These are phyloP conservation scores for Penicillium pulvis DNA, from an alignment of 495 filamentous ascomycete genomes.

Conservation along the genomic window DNA sequence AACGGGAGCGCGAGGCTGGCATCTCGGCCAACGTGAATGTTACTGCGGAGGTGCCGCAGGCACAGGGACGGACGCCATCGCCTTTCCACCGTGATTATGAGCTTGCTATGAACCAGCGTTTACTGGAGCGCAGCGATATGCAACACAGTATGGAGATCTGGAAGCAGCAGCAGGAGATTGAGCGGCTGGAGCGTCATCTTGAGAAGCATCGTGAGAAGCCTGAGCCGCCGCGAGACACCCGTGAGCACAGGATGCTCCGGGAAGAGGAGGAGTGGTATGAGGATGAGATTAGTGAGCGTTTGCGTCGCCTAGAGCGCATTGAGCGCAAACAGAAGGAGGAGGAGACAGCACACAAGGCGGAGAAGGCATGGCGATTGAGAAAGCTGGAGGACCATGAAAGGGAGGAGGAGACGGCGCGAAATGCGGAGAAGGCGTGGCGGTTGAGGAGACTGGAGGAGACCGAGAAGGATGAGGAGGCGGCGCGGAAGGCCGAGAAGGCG, in stretches of 20 bases:
- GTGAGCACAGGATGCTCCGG: slow-evolving; percentile 29
- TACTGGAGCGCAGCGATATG: slow-evolving; percentile 39
- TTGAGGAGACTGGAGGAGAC: slow-evolving; percentile 29
- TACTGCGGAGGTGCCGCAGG: background rate
- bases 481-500: slow-evolving; percentile 25
- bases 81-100: slow-evolving; percentile 39
- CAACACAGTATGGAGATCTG: slow-evolving; percentile 45
- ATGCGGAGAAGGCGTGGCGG: slow-evolving; percentile 33
- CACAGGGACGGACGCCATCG: slow-evolving; percentile 7
- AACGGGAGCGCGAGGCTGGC: background rate
- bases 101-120: slow-evolving; percentile 37
- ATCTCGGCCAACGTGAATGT: slow-evolving; percentile 6
- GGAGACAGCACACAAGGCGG: slow-evolving; percentile 17
- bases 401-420: no score
- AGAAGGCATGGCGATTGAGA: slow-evolving; percentile 32
- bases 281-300: slow-evolving; percentile 37
- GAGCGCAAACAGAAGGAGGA: slow-evolving; percentile 36
- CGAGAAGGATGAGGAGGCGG: slow-evolving; percentile 25
- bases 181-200: slow-evolving; percentile 47
- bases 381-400: slow-evolving; percentile 21
- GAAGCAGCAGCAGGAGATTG: slow-evolving; percentile 48
- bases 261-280: slow-evolving; percentile 43
- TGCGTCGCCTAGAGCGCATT: slow-evolving; percentile 34
- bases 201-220: slow-evolving; percentile 33
- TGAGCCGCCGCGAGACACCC: slow-evolving; percentile 14